phyloP scores from a whole-genome alignment of 2,329 filamentous ascomycete genomes.

The Penicillium crustosum region DNA sequence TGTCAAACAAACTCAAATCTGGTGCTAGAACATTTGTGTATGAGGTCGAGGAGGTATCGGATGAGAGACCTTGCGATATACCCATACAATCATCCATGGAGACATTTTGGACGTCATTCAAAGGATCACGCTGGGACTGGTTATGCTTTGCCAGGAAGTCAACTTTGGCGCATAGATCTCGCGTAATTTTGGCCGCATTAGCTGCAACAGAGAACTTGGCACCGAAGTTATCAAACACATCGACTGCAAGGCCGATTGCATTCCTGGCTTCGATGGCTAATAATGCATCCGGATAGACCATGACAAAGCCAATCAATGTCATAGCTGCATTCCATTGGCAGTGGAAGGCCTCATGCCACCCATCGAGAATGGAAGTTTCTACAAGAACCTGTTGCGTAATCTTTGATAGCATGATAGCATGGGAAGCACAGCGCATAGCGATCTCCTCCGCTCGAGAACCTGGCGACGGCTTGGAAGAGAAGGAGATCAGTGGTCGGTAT shows the following conservation, averaged over 20 bases:
- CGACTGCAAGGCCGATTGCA: slow-evolving; percentile 42
- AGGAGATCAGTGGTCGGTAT: slow-evolving; percentile 45
- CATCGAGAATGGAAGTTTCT: slow-evolving; percentile 17
- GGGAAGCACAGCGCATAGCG: slow-evolving; percentile 32
- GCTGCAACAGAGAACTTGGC: slow-evolving; percentile 41
- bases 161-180: slow-evolving; percentile 13
- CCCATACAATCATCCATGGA: neutral
- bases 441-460: slow-evolving; percentile 27
- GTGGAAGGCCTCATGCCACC: slow-evolving; percentile 33
- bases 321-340: slow-evolving; percentile 36
- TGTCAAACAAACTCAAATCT: slow-evolving; percentile 15
- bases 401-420: slow-evolving; percentile 40
- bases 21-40: neutral
- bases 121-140: neutral
- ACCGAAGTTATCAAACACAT: slow-evolving; percentile 38
- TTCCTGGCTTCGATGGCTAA: slow-evolving; percentile 13
- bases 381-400: slow-evolving; percentile 40
- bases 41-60: neutral
- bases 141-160: slow-evolving; percentile 8
- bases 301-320: slow-evolving; percentile 36
- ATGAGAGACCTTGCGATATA: neutral
- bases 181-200: slow-evolving; percentile 29
- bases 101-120: neutral
- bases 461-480: slow-evolving; percentile 17
- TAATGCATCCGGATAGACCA: slow-evolving; percentile 29